A percentile compares a stretch with the other conserved stretches of the same genome.
phyloP scores from a whole-genome alignment of 2,329 filamentous ascomycete genomes.

The Monosporascus sp. region DNA sequence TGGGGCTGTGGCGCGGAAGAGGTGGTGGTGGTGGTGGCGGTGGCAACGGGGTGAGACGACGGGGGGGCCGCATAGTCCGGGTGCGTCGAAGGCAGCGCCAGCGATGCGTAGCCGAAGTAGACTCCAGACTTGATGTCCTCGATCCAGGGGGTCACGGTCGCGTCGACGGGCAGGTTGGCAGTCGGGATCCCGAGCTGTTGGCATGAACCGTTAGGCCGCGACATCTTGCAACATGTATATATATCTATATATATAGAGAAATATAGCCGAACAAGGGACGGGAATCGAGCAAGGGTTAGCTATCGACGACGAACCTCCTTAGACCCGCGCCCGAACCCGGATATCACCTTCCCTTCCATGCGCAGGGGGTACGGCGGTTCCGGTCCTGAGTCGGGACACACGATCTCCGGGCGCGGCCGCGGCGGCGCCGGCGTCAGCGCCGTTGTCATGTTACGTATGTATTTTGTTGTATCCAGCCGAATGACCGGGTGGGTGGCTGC shows the following conservation, averaged over 20 bases:
- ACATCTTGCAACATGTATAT: not conserved
- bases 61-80: constrained; percentile 29
- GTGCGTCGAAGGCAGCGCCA: constrained; percentile 52
- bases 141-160: constrained; percentile 55
- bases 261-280: not conserved
- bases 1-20: constrained; percentile 22
- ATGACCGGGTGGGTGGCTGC: not conserved
- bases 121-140: constrained; percentile 67
- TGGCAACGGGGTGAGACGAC: constrained; percentile 5
- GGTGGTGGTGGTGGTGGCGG: constrained; percentile 16
- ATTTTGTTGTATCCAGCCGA: not conserved
- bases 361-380: constrained; percentile 73
- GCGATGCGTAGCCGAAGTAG: constrained; percentile 87
- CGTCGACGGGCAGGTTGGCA: constrained; percentile 80
- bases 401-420: constrained; percentile 55
- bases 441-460: not conserved
- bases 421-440: constrained; percentile 2
- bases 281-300: not conserved
- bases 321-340: constrained; percentile 88
- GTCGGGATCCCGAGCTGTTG: constrained; percentile 86
- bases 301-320: constrained; percentile 63
- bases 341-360: constrained; percentile 82
- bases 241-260: no score
- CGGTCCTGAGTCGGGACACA: constrained; percentile 70
- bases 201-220: constrained; percentile 1